A percentile compares a stretch with the other conserved stretches of the same genome.
Evolutionary conservation across 2,329 filamentous ascomycete species (phyloP).

Genomic region (Hymenoscyphus linearis): DNA sequence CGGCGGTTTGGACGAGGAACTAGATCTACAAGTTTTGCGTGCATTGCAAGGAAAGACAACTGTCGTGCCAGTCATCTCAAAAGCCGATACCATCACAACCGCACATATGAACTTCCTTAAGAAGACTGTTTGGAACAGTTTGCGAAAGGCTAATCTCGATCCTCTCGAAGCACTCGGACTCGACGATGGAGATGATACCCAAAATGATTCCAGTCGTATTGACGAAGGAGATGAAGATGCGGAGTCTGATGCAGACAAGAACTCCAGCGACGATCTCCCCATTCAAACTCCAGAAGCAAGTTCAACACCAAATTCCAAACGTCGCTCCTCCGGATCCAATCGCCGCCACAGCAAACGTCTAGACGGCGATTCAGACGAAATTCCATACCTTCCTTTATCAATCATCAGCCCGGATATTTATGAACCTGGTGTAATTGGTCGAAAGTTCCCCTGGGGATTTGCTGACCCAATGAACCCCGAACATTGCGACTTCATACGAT

Average conservation of each 20-base stretch:
- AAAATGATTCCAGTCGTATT: conserved; percentile 42
- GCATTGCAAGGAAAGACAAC: conserved; percentile 90
- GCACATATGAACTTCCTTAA: conserved; percentile 92
- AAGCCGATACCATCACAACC: conserved; percentile 94
- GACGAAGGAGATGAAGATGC: conserved; percentile 50
- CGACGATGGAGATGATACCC: conserved; percentile 65
- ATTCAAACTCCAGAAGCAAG: conserved; percentile 28
- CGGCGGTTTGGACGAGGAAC: conserved; percentile 75
- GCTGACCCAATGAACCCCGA: conserved; percentile 86
- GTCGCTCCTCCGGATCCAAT: conserved; percentile 30
- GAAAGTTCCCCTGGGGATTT: conserved; percentile 94
- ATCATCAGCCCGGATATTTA: conserved; percentile 93
- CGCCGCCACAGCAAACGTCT: conserved; percentile 24
- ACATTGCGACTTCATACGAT: conserved; percentile 88
- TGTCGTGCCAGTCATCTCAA: conserved; percentile 90
- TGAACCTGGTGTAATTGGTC: conserved; percentile 71
- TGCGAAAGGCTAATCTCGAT: conserved; percentile 82
- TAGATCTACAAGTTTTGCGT: conserved; percentile 86
- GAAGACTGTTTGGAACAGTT: conserved; percentile 80
- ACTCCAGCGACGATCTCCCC: conserved; percentile 35
- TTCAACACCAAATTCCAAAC: conserved; percentile 32
- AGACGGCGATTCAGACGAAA: conserved; percentile 44
- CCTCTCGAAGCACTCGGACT: conserved; percentile 81
- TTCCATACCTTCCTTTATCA: conserved; percentile 78
- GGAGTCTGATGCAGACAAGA: conserved; percentile 29